phyloP scores from a whole-genome alignment of 2,329 filamentous ascomycete species.

The Scleromitrula shiraiana region DNA sequence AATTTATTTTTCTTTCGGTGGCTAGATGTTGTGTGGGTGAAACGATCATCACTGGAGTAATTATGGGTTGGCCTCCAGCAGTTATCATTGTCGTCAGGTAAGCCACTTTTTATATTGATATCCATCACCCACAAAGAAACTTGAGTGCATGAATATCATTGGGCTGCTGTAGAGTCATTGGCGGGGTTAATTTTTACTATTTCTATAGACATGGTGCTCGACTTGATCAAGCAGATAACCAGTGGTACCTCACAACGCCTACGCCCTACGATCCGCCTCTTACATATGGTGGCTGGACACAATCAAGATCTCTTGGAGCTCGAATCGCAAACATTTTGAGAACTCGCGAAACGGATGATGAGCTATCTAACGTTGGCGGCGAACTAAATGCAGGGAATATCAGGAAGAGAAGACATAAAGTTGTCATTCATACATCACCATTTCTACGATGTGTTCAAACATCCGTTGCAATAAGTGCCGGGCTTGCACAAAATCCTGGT shows the following conservation, averaged over 20 bases:
- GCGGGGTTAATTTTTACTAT: constrained; percentile 10
- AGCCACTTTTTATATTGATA: constrained; percentile 15
- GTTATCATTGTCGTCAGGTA: constrained; percentile 45
- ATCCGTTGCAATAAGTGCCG: constrained; percentile 77
- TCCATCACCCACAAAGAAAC: neutral
- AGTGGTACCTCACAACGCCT: constrained; percentile 88
- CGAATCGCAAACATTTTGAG: constrained; percentile 70
- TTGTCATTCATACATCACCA: constrained; percentile 88
- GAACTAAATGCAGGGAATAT: constrained; percentile 21
- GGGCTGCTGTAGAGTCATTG: neutral
- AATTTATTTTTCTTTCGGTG: no score
- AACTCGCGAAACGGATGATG: constrained; percentile 38
- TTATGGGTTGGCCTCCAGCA: constrained; percentile 41
- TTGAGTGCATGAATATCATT: neutral
- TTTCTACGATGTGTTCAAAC: constrained; percentile 92
- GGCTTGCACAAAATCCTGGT: constrained; percentile 58
- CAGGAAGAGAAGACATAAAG: constrained; percentile 57
- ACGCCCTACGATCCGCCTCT: constrained; percentile 93
- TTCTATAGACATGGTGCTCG: constrained; percentile 72
- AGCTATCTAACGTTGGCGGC: constrained; percentile 14
- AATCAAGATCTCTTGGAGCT: constrained; percentile 71
- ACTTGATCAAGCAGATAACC: constrained; percentile 87
- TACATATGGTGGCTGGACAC: constrained; percentile 89
- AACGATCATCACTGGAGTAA: neutral
- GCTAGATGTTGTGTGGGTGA: neutral